Conservation (phyloP, 2,329 filamentous ascomycete species). For the Cytospora piceae region DNA sequence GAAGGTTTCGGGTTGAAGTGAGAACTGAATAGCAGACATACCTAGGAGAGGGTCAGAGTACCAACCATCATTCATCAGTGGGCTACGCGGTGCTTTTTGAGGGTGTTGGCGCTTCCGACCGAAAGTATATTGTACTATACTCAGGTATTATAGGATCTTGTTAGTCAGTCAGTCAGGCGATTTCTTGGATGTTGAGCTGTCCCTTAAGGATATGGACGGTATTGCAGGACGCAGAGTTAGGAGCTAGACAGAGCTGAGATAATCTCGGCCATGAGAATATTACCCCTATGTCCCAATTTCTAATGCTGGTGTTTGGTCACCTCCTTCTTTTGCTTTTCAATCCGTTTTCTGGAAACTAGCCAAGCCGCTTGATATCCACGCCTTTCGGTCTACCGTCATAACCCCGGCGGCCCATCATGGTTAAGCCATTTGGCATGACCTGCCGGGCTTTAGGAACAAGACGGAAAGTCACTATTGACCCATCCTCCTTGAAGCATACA, state of each 20-base stretch:
- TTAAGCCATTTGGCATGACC: too few relatives aligned
- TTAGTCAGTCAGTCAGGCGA: background rate
- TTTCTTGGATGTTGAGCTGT: conserved; percentile 1
- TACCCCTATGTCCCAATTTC: background rate
- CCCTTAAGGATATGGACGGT: background rate
- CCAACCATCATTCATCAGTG: background rate
- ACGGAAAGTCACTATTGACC: background rate
- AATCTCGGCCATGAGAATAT: background rate
- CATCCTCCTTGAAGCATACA: background rate
- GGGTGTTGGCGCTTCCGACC: background rate
- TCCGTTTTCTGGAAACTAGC: too few relatives aligned
- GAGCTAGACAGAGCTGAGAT: background rate
- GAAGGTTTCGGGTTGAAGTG: conserved; percentile 90
- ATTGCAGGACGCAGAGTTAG: background rate
- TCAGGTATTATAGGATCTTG: background rate
- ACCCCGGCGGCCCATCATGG: too few relatives aligned
- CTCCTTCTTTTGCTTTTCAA: background rate
- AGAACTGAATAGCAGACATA: conserved; percentile 29
- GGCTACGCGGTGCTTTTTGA: background rate
- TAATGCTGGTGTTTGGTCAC: background rate
- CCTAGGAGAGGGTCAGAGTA: background rate
- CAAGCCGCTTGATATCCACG: background rate
- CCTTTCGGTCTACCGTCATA: background rate
- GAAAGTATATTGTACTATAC: background rate
- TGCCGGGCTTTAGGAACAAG: background rate